A percentile compares a stretch with the other conserved stretches of the same genome.
These are phyloP conservation scores for Plasmodium adleri DNA, from an alignment of 169 alveolate genomes.

Conservation along the genomic window DNA sequence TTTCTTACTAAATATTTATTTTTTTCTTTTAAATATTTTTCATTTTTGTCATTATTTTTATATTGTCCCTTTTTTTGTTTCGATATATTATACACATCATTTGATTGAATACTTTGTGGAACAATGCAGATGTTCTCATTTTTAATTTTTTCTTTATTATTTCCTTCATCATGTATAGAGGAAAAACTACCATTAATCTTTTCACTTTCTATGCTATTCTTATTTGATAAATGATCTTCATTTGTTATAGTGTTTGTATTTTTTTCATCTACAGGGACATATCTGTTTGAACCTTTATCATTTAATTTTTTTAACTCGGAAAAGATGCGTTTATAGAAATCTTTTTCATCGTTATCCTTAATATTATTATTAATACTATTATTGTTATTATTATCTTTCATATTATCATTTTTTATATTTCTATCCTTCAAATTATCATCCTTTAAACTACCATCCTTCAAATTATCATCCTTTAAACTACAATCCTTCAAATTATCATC, in stretches of 20 bases:
- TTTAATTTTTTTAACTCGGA: slow-evolving; percentile 26
- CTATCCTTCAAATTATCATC: too few relatives aligned
- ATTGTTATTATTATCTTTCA: background rate
- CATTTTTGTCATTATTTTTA: slow-evolving; percentile 3
- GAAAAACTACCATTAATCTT: background rate
- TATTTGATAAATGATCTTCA: background rate
- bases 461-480: background rate
- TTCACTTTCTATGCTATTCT: background rate
- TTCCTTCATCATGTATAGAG: background rate
- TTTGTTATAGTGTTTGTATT: background rate
- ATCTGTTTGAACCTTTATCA: background rate
- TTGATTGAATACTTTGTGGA: background rate
- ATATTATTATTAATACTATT: background rate
- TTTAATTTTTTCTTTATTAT: background rate
- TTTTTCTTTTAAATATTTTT: slow-evolving; percentile 46
- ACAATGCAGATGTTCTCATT: background rate
- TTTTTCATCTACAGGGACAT: background rate
- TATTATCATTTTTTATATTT: too few relatives aligned
- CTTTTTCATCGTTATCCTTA: slow-evolving; percentile 15
- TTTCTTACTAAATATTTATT: slow-evolving; percentile 39
- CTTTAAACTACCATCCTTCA: too few relatives aligned
- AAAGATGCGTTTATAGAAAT: slow-evolving; percentile 35
- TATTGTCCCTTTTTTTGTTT: background rate
- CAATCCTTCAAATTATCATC: too few relatives aligned
- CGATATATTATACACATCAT: background rate